Base-by-base conservation (phyloP, 225 moss, liverwort and hornwort genomes). In the Bryoerythrophyllum caledonicum region DNA sequence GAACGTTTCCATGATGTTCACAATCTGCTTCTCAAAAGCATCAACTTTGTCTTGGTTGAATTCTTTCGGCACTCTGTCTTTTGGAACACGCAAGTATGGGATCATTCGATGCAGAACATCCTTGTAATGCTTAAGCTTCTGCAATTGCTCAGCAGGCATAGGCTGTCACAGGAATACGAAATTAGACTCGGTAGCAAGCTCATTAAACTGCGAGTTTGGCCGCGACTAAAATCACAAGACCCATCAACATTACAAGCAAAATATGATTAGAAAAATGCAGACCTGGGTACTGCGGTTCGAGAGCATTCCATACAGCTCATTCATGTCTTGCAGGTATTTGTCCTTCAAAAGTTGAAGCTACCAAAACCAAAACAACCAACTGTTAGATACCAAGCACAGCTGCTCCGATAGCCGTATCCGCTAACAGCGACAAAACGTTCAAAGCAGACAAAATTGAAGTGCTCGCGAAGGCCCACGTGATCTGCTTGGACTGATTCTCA, bases 41-140 rank as follows among this genome's bases (percentile, higher is more conserved):
- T 99, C 99, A 49, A 99, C 99, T 86, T 95, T 99, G 46, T 95
- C 99, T 82, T 91, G 93, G 85, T 99, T 95, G 76, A 99, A 99
- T 67, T 99, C 99, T 70, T 86, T 90, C 12, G 99, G 99, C 40
- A 99, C 99, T 80, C 83, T 88, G 27, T 95, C 99, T 68, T 93
- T 99, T 5, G 93, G 84, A 27, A 95, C 95, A 59, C 89, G 91
- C 69, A 99, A 77, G 78, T 99, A 99, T 10, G 99, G 99, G 56
- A 99, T 99, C 99, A 99, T 99, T 53, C 95, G 90, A 21, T 95
- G 88, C 65, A 99, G 79, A 20, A 99, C 99, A 79, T 99, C 99
- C 80, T 99, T 99, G 78, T 99, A 99, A 65, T 99, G 99, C 73
- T 84, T 90, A 65, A 99, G 79, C 77, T 99, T 99, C 76, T 95